Evolutionary conservation across 805 yeast genomes (phyloP), one percentile per base, ranked within the genome.

Genomic region (Starmerella khaoyaiensis): DNA sequence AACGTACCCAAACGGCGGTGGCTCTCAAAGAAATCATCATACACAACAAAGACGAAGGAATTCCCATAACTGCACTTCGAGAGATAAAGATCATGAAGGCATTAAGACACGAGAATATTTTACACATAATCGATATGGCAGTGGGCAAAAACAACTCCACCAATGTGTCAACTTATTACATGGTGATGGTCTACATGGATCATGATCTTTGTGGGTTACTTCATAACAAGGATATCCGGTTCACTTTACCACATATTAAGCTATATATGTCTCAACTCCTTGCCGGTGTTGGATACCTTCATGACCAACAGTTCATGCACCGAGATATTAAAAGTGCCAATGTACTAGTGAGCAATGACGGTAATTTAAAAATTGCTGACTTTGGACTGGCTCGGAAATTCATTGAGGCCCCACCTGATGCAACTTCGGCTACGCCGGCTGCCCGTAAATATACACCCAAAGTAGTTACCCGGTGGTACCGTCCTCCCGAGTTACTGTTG

Each of bases 241-340:
- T 93, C 22, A 56, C 68, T 3, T 63, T 75, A 18, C 60, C 79
- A 0, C 86, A 82, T 47, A 79, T 81, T 48, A 93, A 93, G 57
- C 77, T 90, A 51, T 68, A 90, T 38, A 70, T 83, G 76, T 49
- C 56, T 19, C 98, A 90, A 59, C 58, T 90, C 26, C 62, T 93
- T 6, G 62, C 65, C 36, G 98, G 97, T 6, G 67, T 90, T 26
- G 72, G 79, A 42, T 90, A 76, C 53, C 71, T 90, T 21, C 99
- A 90, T 54, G 60, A 55, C 31, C 49, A 59, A 46, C 58, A 70
- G 46, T 67, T 67, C 52, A 50, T 78, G 56, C 99, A 90, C 57
- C 68, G 99, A 40, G 99, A 90, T 54, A 81, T 90, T 41, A 90
- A 90, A 58, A 84, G 97, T 0, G 94, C 98, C n/a, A 90, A 90